phyloP scores from a whole-genome alignment of 495 filamentous ascomycete species.

The Cryomyces antarcticus region DNA sequence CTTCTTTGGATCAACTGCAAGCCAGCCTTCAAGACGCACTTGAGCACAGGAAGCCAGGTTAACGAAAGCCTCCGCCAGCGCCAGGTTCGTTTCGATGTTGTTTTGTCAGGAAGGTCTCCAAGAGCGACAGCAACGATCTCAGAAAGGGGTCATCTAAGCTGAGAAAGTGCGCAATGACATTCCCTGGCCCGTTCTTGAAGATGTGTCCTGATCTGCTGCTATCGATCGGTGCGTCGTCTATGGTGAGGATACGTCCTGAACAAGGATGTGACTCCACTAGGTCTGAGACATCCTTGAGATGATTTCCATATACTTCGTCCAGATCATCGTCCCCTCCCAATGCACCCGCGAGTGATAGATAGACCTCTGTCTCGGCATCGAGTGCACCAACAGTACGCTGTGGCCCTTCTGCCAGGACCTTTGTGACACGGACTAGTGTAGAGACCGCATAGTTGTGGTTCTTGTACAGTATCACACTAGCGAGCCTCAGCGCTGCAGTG shows the following conservation, averaged over 20 bases:
- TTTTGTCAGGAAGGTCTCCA: conserved; percentile 79
- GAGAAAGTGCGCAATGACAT: conserved; percentile 6
- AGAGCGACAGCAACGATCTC: conserved; percentile 41
- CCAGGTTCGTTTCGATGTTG: conserved; percentile 72
- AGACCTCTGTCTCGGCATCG: conserved; percentile 54
- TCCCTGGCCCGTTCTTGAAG: neutral
- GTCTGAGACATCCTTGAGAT: conserved; percentile 58
- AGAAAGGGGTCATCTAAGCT: conserved; percentile 45
- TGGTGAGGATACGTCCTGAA: conserved; percentile 32
- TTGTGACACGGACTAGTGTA: conserved; percentile 43
- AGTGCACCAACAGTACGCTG: conserved; percentile 59
- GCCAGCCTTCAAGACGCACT: conserved; percentile 71
- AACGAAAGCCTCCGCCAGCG: conserved; percentile 62
- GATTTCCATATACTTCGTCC: conserved; percentile 61
- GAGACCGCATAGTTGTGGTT: conserved; percentile 72
- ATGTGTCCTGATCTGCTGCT: neutral
- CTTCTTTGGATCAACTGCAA: conserved; percentile 49
- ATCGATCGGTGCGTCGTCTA: neutral
- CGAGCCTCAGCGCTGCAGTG: conserved; percentile 64
- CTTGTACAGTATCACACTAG: conserved; percentile 63
- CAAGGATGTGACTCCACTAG: conserved; percentile 68
- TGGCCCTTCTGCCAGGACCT: conserved; percentile 25
- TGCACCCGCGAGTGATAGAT: conserved; percentile 51
- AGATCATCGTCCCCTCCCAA: conserved; percentile 51
- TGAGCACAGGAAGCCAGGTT: conserved; percentile 67